Evolutionary conservation across 768 basidiomycete genomes (phyloP).

Genomic region (Boletus vermiculosoides): DNA sequence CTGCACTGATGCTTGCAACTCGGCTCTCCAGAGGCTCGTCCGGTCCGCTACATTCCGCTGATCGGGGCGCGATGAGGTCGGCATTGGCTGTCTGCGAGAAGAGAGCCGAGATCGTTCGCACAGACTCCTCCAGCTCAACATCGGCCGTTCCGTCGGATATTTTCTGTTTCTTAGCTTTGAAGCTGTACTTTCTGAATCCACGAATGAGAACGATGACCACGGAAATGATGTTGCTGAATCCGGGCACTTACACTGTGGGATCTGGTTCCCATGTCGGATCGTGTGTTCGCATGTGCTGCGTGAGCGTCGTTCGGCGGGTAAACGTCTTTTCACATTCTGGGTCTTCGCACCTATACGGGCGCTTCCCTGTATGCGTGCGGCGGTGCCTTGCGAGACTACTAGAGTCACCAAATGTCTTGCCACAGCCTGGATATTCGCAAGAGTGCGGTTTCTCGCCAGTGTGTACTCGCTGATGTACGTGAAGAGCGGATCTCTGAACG

Average conservation of each 20-base stretch:
- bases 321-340: constrained; percentile 84
- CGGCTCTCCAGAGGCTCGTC: constrained; percentile 56
- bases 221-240: constrained; percentile 2
- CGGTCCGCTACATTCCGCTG: constrained; percentile 29
- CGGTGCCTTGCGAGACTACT: constrained; percentile 90
- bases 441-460: constrained; percentile 92
- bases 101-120: constrained; percentile 71
- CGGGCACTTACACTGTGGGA: constrained; percentile 65
- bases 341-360: constrained; percentile 84
- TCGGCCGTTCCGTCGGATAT: constrained; percentile 53
- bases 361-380: constrained; percentile 83
- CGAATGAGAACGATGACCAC: constrained; percentile 15
- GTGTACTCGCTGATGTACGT: constrained; percentile 86
- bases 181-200: constrained; percentile 64
- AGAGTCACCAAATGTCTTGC: constrained; percentile 87
- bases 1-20: constrained; percentile 76
- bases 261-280: constrained; percentile 85
- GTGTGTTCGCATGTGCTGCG: constrained; percentile 85
- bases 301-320: constrained; percentile 80
- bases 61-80: constrained; percentile 30
- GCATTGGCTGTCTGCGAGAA: constrained; percentile 50
- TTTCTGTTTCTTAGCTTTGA: constrained; percentile 68
- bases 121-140: constrained; percentile 65
- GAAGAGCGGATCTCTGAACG: constrained; percentile 78
- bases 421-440: constrained; percentile 87